Base-by-base conservation (phyloP, 2,329 filamentous ascomycete species). In the Epichloe bromicola region DNA sequence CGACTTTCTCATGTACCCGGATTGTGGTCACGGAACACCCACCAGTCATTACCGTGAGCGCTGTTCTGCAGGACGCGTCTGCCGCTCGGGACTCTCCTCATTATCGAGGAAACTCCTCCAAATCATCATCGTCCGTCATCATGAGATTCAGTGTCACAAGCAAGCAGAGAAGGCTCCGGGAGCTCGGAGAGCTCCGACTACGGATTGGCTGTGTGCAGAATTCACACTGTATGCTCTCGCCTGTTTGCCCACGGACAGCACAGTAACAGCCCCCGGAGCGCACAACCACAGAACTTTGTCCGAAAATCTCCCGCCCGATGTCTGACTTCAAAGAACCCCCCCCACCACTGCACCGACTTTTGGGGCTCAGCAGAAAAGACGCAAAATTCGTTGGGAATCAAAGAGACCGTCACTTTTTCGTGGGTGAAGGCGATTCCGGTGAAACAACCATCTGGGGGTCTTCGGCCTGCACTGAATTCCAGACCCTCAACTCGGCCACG, bases 321-420 rank as follows among this genome's bases (percentile, higher is more conserved):
- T 52, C 51, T 53, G 45, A 47, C 37, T 42, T 12, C 42, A 49
- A 43, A 45, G 17, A 20, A 5, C 59, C 23, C 23, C 33, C 66
- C 65, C 65, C 67, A 68, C 66, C 30, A 11, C 63, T 64, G 64
- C 64, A 67, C 65, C 67, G 65, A 69, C 23, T 63, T 69, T 67
- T 68, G 66, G 59, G 59, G 61, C 65, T 63, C 60, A 61, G 59
- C 63, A 60, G 57, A 62, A 67, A 67, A 67, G 67, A 64, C 65
- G 65, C 65, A 66, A 37, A 58, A 60, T 48, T 45, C 43, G 40
- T 45, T 46, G 38, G 37, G 37, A 51, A 49, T 19, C 42, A 51
- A 53, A 49, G 15, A 38, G 34, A 30, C 30, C 5, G 26, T 23
- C 20, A 19, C 10, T 20, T 49, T 14, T 17, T 10, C 17, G 36